Base-by-base conservation (phyloP, 1,139 yeast genomes). In the Wickerhamiella pararugosa region DNA sequence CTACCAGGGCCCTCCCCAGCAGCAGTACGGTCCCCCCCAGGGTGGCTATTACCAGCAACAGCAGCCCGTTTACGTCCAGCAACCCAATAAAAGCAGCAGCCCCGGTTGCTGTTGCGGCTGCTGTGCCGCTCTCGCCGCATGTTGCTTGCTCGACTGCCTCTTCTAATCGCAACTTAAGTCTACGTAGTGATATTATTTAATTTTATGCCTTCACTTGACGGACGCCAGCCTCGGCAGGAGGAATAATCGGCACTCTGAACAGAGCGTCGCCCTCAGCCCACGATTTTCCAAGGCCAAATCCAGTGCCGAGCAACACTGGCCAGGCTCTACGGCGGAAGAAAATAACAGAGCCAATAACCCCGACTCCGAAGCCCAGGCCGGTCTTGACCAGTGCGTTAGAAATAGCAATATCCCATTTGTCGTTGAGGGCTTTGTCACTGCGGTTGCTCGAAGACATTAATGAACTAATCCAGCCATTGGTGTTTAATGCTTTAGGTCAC, bases 211-310 rank as follows among this genome's bases (percentile, higher is more conserved):
- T 55, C 36, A 60, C 62, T n/a, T 56, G 51, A 46, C 64, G 56
- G 29, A 59, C 58, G 40, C 64, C 64, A 34, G 61, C 60, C 40
- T 52, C 51, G 44, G 59, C 58, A 25, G 42, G 7, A 10, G 42
- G 39, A 5, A 25, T 25, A 28, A n/a, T 29, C 15, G 39, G 34
- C 30, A 36, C 32, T 44, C 97, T 79, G 73, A 90, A 87, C 46
- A 87, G 81, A 50, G 96, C 93, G 60, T 90, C 97, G 48, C 97
- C 98, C 69, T 90, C 98, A 49, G 97, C 76, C 64, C 86, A 90
- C 43, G 95, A 95, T 68, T 96, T 80, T 52, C 98, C 98, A 49
- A 87, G 72, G 51, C 98, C 98, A 56, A 90, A 87, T 34, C 97
- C 98, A 52, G 84, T 66, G 51, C 97, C 97, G 47, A 87, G 65